These are phyloP conservation scores for Mycena indigotica DNA, from an alignment of 768 basidiomycete species.

Conservation along the genomic window DNA sequence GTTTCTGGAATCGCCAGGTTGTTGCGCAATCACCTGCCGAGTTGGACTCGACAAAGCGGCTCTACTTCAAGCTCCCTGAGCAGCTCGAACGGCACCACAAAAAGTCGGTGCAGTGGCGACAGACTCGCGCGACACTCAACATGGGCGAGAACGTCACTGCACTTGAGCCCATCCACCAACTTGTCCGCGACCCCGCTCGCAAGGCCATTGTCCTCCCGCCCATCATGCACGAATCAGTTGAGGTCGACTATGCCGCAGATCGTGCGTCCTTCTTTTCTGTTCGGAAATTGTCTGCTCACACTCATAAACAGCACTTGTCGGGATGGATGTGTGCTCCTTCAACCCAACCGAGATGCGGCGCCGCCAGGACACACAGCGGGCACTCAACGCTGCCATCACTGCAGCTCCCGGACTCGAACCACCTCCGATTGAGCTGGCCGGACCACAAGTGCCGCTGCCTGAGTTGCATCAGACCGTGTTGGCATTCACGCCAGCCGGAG, in stretches of 20 bases:
- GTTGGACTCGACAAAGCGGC: neutral
- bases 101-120: neutral
- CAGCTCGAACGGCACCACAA: neutral
- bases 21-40: neutral
- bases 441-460: neutral
- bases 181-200: neutral
- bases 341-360: neutral
- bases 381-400: neutral
- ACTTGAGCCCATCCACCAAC: neutral
- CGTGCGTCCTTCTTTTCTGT: neutral
- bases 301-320: neutral
- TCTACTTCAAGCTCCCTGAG: neutral
- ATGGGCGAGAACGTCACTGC: neutral
- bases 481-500: neutral
- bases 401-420: neutral
- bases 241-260: neutral
- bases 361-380: neutral
- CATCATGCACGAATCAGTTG: neutral
- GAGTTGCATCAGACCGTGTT: constrained; percentile 3
- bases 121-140: neutral
- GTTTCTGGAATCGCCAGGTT: neutral
- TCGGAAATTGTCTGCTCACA: neutral
- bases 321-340: neutral
- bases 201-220: neutral
- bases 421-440: neutral